Base-by-base conservation (phyloP, 192 early-diverging fungal genomes). In the Linderina pennispora region DNA sequence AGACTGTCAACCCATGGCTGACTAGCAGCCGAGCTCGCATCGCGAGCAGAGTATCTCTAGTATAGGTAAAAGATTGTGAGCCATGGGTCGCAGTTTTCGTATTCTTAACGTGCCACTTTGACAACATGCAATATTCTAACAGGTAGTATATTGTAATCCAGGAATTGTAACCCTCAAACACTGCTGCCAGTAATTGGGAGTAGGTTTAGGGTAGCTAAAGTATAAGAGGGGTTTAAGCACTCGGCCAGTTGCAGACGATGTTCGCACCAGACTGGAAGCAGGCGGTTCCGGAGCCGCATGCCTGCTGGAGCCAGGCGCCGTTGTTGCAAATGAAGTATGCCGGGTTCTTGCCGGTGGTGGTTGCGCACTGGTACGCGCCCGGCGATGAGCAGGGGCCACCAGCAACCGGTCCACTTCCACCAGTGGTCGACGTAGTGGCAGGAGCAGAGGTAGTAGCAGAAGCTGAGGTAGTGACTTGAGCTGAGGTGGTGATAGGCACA, bases 291-390 rank as follows among this genome's bases (percentile, higher is more conserved):
- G 44, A 40, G 14, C 62, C 62, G n/a, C 62, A 65, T 0, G 40
- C 40, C 17, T 43, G 50, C 1, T 42, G 17, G 1, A 51, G 45
- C 62, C 62, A 65, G 3, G 23, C 58, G 36, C 62, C 62, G 14
- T 48, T 58, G 5, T 58, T 50, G 21, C 62, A 65, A 8, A 65
- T 26, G 41, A 53, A 54, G 28, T 65, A 65, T 8, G 28, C 43
- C 2, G 55, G 19, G 26, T 25, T 42, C 25, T 48, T 53, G 31
- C 62, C 62, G 17, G 44, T 31, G 1, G 40, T 23, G 17, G 49
- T 18, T 7, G 50, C 55, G 22, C 62, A 65, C 36, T 58, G 43
- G 46, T 65, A 54, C 1, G 26, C 11, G 4, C 50, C 55, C 9
- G 31, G 37, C 2, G 26, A 28, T 8, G 50, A 33, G 34, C 62